Base-by-base conservation (phyloP, 163 green algal genomes). In the Scenedesmus sp. region DNA sequence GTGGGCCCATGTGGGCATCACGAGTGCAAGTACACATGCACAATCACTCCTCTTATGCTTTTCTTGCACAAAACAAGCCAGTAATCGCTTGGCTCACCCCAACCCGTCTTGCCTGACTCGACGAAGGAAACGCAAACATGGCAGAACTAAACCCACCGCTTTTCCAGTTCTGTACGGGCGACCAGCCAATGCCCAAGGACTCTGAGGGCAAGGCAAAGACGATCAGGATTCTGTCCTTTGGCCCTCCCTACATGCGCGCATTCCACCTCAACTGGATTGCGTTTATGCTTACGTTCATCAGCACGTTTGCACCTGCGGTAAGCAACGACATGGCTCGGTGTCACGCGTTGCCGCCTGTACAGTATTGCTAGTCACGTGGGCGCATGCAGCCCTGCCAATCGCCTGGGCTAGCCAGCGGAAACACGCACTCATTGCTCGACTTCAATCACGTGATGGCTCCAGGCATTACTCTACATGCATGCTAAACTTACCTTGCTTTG, bases 201-300 rank as follows among this genome's bases (percentile, higher is more conserved):
- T 73, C 54, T 9, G 87, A 91, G 87, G 23, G 13, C 10, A 91
- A 91, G 34, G 87, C 87, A 16, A 86, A 76, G 59, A 91, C 87
- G 10, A 91, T 91, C 59, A 56, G 87, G 55, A 54, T 91, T 3
- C 70, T 84, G 52, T 86, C 66, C 74, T 87, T 91, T 76, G 55
- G 16, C 5, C 57, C 15, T 9, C 87, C 87, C n/a, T 91, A 91
- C 87, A 91, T 91, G 87, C 52, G 87, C 15, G 88, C 91, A 13
- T 97, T 97, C 79, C 96, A 98, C 83, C 84, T 98, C 2, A 97
- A 95, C 12, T 98, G 97, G 96, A 62, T 98, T 3, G 94, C 93
- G 62, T 97, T 98, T 93, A 96, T 97, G 88, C 91, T 93, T 34
- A 95, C 96, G 5, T 98, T 98, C 94, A 73, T 97, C 34, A 97